These are phyloP conservation scores for Talaromyces borbonicus DNA, from an alignment of 495 filamentous ascomycete genomes.

Conservation along the genomic window DNA sequence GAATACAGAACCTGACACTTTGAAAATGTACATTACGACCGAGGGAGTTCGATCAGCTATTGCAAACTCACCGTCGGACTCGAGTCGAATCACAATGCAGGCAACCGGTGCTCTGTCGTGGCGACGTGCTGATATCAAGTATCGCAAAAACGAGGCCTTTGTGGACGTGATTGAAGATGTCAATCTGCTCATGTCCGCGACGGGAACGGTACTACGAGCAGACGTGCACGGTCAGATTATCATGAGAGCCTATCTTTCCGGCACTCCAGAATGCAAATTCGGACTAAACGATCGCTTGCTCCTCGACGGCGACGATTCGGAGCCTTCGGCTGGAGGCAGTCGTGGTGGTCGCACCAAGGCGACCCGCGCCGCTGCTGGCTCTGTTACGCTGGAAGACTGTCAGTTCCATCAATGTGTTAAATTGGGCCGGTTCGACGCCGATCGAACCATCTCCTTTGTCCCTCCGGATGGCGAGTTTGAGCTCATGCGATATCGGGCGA, in stretches of 20 bases:
- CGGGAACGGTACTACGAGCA: constrained; percentile 87
- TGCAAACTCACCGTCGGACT: constrained; percentile 58
- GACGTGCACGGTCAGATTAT: constrained; percentile 97
- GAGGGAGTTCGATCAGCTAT: constrained; percentile 97
- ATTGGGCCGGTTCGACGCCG: constrained; percentile 91
- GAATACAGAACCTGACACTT: constrained; percentile 96
- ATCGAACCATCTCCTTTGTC: constrained; percentile 95
- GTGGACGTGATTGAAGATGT: constrained; percentile 99
- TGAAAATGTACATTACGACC: constrained; percentile 99
- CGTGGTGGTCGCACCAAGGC: constrained; percentile 52
- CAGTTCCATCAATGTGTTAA: constrained; percentile 99
- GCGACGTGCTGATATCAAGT: constrained; percentile 94
- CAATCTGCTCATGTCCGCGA: constrained; percentile 96
- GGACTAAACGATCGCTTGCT: constrained; percentile 94
- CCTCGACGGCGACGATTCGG: constrained; percentile 67
- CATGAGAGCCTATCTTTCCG: constrained; percentile 96
- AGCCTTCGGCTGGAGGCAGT: constrained; percentile 39
- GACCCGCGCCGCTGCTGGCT: constrained; percentile 89
- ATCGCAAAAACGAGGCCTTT: constrained; percentile 98
- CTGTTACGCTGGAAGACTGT: constrained; percentile 94
- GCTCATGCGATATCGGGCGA: constrained; percentile 98
- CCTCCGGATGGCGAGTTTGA: constrained; percentile 98
- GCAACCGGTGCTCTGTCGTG: constrained; percentile 95
- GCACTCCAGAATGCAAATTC: constrained; percentile 98
- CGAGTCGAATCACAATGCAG: constrained; percentile 97